Conservation (phyloP, 495 filamentous ascomycete species). For the Daldinia bambusicola region DNA sequence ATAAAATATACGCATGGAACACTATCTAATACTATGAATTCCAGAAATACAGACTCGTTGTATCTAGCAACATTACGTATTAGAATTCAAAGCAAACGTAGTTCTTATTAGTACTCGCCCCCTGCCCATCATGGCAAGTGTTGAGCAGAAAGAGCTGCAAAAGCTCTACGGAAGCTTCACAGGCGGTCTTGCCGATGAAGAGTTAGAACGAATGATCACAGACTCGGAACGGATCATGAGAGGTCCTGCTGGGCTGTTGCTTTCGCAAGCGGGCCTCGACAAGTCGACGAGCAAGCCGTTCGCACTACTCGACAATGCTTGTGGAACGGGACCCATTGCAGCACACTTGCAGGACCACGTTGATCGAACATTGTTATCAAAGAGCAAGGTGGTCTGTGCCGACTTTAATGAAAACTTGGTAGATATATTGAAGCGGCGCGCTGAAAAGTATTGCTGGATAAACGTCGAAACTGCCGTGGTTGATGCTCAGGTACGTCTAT, state of each 20-base stretch:
- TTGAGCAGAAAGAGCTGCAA: conserved; percentile 38
- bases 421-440: conserved; percentile 44
- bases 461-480: conserved; percentile 47
- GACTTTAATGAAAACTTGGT: conserved; percentile 51
- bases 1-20: neutral
- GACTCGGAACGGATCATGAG: conserved; percentile 50
- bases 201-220: conserved; percentile 43
- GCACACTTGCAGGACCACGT: conserved; percentile 47
- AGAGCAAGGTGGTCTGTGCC: conserved; percentile 54
- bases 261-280: conserved; percentile 51
- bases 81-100: neutral
- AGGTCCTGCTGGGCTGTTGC: conserved; percentile 47
- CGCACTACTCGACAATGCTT: conserved; percentile 55
- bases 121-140: conserved; percentile 40
- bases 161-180: conserved; percentile 45
- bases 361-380: conserved; percentile 42
- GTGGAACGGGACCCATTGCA: conserved; percentile 55
- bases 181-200: conserved; percentile 30
- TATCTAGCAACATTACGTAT: neutral
- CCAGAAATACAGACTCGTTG: neutral
- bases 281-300: conserved; percentile 47
- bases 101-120: neutral
- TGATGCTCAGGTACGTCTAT: conserved; percentile 52
- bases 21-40: neutral
- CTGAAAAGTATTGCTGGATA: conserved; percentile 47